Conservation (phyloP, 257 asterid species). For the Solanum sejunctum region DNA sequence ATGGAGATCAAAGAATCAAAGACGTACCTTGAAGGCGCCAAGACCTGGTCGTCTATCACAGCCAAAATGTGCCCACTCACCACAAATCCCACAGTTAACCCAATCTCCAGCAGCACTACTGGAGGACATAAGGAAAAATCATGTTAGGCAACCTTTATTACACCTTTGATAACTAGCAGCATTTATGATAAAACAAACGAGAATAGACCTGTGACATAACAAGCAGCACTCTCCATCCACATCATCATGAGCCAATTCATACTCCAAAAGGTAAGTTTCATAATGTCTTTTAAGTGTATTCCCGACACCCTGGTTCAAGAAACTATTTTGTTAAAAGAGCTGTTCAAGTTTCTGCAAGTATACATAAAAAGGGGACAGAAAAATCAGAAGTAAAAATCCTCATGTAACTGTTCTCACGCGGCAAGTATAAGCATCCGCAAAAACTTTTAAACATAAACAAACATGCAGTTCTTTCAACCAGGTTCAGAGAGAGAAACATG, state of each 20-base stretch:
- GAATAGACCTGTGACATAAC: conserved; percentile 78
- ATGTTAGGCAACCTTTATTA: conserved; percentile 15
- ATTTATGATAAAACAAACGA: background rate
- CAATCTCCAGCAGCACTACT: conserved; percentile 99
- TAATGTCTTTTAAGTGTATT: conserved; percentile 95
- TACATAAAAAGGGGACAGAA: background rate
- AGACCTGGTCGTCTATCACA: conserved; percentile 94
- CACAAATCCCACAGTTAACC: conserved; percentile 97
- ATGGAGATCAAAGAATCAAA: background rate
- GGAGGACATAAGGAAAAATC: conserved; percentile 12
- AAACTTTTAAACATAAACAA: background rate
- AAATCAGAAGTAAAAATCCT: background rate
- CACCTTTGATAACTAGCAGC: background rate
- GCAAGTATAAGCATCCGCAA: background rate
- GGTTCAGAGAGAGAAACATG: background rate
- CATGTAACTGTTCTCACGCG: background rate
- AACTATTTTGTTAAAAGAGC: background rate
- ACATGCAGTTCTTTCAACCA: background rate
- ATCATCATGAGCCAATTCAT: conserved; percentile 96
- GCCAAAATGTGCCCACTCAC: conserved; percentile 99
- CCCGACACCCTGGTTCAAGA: conserved; percentile 79
- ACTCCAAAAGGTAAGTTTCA: conserved; percentile 92
- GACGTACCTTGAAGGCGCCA: conserved; percentile 85
- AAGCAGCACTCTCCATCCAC: conserved; percentile 99
- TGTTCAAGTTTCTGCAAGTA: background rate